Base-by-base conservation (phyloP, 2,329 filamentous ascomycete genomes). In the Pestalotiopsis sp. region DNA sequence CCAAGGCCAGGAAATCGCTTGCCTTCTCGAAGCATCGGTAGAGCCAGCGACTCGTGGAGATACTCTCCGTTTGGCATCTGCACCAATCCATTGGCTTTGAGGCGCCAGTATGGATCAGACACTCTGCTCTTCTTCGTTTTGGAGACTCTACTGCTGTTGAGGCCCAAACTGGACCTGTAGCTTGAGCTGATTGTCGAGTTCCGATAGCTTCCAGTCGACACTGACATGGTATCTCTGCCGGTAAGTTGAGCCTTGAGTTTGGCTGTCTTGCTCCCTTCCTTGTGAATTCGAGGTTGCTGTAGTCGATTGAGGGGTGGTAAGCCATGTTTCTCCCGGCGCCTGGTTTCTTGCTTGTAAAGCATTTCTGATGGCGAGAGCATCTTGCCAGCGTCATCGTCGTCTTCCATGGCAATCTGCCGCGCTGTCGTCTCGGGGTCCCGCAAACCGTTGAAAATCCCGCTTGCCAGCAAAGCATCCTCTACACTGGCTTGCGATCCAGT, bases 1-100 rank as follows among this genome's bases (percentile, higher is more conserved):
- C 82, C 79, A 2, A 81, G 69, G 2, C 79, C 79, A 1, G 77
- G 72, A 66, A 79, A 81, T 6, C 78, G 78, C 69, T 80, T 82
- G 30, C 80, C 80, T 59, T 81, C 78, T 66, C 78, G 76, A 55
- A 81, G 73, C 71, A 84, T 81, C 30, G 85, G 81, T 44, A 81
- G 72, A 13, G 83, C 84, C 55, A 88, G 78, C 2, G 80, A 79
- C 69, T 88, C 85, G 5, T 85, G 86, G 2, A 87, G 72, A 69
- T 84, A 85, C 61, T 84, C 81, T n/a, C 86, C 82, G 69, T 88
- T 82, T 4, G 83, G 81, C 81, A 86, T 82, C 69, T 82, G 83
- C 2, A 86, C 83, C 20, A 88, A 80, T 5, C 76, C 76, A 40
- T 70, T 73, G 11, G 75, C 76, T 64, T 77, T 78, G 59, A 81